Percentiles rank a stretch among this genome's conserved stretches.
Evolutionary conservation across 2,329 filamentous ascomycete species (phyloP).

Genomic region (Claviceps sp.): DNA sequence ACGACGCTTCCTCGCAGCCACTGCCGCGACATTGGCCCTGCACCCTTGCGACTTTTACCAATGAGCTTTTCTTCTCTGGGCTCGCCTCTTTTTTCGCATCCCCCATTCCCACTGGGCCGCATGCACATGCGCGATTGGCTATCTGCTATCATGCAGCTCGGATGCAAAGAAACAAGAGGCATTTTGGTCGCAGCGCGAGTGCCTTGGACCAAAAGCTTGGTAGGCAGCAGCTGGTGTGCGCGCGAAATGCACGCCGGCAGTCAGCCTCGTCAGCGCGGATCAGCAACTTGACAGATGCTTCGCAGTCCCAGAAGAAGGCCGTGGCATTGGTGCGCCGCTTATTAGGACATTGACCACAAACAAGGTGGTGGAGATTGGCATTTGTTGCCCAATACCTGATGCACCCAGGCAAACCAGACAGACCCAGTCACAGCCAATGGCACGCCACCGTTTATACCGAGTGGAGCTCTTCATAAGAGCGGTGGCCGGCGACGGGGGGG

Average conservation of each 20-base stretch:
- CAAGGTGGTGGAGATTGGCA: constrained; percentile 10
- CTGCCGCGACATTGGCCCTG: background rate
- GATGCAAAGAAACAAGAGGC: background rate
- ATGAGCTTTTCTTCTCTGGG: background rate
- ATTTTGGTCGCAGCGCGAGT: background rate
- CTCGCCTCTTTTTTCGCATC: background rate
- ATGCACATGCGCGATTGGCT: background rate
- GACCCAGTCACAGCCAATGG: constrained; percentile 7
- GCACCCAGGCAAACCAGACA: background rate
- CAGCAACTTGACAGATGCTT: background rate
- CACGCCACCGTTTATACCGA: constrained; percentile 5
- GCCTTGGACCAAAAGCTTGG: background rate
- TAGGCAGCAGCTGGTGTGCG: background rate
- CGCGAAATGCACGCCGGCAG: background rate
- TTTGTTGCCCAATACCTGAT: constrained; percentile 4
- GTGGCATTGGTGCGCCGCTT: constrained; percentile 2
- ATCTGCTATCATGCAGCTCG: background rate
- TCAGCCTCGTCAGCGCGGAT: background rate
- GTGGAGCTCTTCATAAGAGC: constrained; percentile 7
- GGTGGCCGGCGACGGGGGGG: constrained; percentile 6
- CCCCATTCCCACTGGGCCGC: background rate
- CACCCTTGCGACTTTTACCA: background rate
- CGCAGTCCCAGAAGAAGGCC: background rate
- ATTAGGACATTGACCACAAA: constrained; percentile 2
- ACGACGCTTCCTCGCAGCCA: background rate